These are phyloP conservation scores for Penicillium canescens DNA, from an alignment of 495 filamentous ascomycete species.

Conservation along the genomic window DNA sequence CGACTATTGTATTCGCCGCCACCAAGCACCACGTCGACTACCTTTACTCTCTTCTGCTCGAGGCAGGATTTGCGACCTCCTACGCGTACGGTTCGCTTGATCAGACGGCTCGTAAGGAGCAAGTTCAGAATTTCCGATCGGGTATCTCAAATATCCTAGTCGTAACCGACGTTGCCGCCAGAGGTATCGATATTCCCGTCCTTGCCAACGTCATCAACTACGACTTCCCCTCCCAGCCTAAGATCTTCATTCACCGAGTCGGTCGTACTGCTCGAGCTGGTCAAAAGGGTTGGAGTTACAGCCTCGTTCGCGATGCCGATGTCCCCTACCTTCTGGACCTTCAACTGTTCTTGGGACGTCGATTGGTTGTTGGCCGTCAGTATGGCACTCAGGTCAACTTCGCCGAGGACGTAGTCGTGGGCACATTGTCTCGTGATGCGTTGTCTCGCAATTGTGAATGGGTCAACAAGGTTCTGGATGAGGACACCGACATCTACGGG, in stretches of 20 bases:
- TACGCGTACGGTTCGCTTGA: constrained; percentile 93
- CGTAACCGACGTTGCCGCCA: constrained; percentile 95
- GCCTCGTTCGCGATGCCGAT: constrained; percentile 80
- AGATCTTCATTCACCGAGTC: constrained; percentile 95
- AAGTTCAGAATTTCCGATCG: constrained; percentile 82
- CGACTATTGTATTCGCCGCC: constrained; percentile 90
- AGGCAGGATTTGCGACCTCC: constrained; percentile 82
- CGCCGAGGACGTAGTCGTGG: constrained; percentile 77
- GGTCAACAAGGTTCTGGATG: constrained; percentile 71
- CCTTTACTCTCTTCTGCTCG: constrained; percentile 66
- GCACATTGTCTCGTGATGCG: constrained; percentile 64
- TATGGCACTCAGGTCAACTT: constrained; percentile 61
- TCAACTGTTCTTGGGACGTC: constrained; percentile 88
- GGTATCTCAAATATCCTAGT: constrained; percentile 88
- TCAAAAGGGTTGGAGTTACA: constrained; percentile 90
- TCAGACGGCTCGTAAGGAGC: constrained; percentile 85
- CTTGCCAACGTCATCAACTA: constrained; percentile 99
- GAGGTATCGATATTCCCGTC: constrained; percentile 96
- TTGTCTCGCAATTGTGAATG: constrained; percentile 76
- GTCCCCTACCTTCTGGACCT: constrained; percentile 89
- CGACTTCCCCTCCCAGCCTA: constrained; percentile 95
- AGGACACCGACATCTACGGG: constrained; percentile 68
- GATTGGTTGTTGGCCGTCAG: constrained; percentile 66
- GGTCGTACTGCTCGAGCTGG: constrained; percentile 94
- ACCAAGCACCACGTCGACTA: constrained; percentile 99